Conservation (phyloP, 163 green algal species). For the Volvox carteri region DNA sequence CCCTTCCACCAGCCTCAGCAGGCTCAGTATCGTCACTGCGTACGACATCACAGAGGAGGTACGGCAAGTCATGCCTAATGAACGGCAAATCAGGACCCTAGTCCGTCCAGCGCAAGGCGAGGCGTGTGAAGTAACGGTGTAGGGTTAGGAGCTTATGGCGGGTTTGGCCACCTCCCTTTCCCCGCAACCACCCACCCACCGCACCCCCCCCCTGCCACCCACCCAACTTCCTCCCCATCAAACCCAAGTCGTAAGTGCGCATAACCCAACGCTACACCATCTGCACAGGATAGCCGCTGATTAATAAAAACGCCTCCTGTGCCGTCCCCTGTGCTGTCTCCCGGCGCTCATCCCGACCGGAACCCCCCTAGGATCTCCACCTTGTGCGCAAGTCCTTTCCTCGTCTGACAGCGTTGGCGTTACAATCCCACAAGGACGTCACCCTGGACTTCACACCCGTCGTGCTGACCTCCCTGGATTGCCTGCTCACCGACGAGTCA, state of each 20-base stretch:
- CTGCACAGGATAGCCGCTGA: no score
- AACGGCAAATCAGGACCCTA: no score
- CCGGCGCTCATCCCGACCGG: no score
- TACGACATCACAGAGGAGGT: conserved; percentile 2
- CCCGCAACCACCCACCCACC: not conserved
- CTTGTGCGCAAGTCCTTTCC: not conserved
- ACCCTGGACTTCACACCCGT: not conserved
- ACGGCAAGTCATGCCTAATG: no score
- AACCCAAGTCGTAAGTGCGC: no score
- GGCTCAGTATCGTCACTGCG: not conserved
- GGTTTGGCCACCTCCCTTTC: not conserved
- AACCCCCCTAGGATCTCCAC: not conserved
- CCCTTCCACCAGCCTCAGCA: not conserved
- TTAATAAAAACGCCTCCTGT: no score
- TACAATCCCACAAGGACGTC: not conserved
- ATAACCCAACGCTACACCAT: no score
- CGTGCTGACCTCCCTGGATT: not conserved
- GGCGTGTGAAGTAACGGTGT: no score
- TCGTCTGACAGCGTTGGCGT: not conserved
- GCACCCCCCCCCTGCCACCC: not conserved
- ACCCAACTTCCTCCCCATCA: not conserved
- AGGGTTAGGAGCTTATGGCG: no score
- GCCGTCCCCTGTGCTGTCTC: not conserved
- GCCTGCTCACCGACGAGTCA: not conserved
- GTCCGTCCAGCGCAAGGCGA: no score